These are phyloP conservation scores for Leishmania mexicana DNA, from an alignment of 208 protist genomes.

Conservation along the genomic window DNA sequence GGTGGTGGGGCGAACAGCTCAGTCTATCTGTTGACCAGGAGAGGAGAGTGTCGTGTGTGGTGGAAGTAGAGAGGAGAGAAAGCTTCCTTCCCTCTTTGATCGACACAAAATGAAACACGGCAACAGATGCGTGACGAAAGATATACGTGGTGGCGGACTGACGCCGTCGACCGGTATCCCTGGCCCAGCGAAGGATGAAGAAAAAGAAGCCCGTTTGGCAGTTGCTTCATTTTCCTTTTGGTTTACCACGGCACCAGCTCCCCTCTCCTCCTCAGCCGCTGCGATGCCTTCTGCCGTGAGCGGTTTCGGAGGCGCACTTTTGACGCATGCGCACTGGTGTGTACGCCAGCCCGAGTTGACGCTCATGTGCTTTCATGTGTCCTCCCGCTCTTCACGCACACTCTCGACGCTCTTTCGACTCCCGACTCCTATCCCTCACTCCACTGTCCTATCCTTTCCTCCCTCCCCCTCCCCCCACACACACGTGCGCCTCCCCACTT, in stretches of 20 bases:
- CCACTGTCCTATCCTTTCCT: neutral
- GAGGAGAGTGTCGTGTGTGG: neutral
- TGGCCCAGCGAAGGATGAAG: neutral
- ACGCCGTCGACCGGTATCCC: neutral
- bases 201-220: neutral
- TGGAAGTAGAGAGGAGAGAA: neutral
- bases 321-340: neutral
- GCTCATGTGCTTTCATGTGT: neutral
- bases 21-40: neutral
- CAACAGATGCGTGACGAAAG: neutral
- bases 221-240: neutral
- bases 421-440: neutral
- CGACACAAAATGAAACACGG: neutral
- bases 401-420: neutral
- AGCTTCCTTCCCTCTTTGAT: neutral
- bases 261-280: neutral
- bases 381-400: neutral
- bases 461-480: neutral
- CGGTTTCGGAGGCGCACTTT: neutral
- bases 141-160: neutral
- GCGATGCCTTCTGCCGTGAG: neutral
- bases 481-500: neutral
- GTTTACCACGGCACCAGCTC: neutral
- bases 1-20: neutral
- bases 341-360: neutral